Base-by-base conservation (phyloP, 2,329 filamentous ascomycete species). In the Penicillium sp. region DNA sequence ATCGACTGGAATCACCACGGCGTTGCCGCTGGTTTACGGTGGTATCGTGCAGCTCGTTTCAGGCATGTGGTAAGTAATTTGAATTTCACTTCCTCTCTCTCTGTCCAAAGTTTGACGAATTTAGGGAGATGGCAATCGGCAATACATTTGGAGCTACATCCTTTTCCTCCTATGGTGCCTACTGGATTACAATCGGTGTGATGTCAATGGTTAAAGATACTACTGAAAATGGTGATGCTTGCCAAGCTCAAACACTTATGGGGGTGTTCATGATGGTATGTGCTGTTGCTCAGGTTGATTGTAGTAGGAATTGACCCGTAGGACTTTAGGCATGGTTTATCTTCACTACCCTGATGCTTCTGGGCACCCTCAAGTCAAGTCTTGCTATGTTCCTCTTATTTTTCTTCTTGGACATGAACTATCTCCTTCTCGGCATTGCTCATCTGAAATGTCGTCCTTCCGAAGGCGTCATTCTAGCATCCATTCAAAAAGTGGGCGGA, bases 381-480 rank as follows among this genome's bases (percentile, higher is more conserved):
- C 26, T 64, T 8, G 64, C 63, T 5, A 61, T 64, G 55, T 64
- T 65, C 37, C 54, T 59, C 2, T 31, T 65, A 4, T 65, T 65
- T 51, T 64, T 66, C 43, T 65, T 65, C 45, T 47, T 66, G 35
- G 64, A 66, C 21, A 54, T 66, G 57, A 63, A 66, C 50, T 66
- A 64, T n/a, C 58, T 65, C 0, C 54, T 65, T 8, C 56, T 65
- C 5, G 63, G 60, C 3, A 57, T 65, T 39, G 57, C 63, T 4
- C 56, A 65, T 16, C 47, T 65, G 11, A 46, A 63, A 29, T 59
- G 59, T 44, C 49, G 59, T 39, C 49, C 46, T 19, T 49, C 54
- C 0, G 35, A 54, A n/a, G 57, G 58, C 4, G 42, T 47, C 3
- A 48, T 55, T 1, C 16, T 55, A 21, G 48, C 50, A 2, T 45